phyloP scores from a whole-genome alignment of 768 basidiomycete genomes.

The Calvatia gigantea region DNA sequence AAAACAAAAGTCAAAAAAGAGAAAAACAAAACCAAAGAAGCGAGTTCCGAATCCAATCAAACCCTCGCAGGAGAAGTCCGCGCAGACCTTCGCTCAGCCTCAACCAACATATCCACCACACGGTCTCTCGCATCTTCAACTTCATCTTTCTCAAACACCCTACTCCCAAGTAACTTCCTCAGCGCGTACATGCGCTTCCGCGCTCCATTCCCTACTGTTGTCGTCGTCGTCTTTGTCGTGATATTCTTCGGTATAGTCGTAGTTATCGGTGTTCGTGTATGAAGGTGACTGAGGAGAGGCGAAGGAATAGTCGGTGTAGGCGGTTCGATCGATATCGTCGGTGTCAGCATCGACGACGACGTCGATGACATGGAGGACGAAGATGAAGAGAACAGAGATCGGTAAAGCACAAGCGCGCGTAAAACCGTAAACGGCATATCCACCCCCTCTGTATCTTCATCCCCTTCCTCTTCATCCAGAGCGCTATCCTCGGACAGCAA shows the following conservation, averaged over 20 bases:
- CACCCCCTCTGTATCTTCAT: slow-evolving; percentile 40
- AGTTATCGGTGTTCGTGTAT: neutral
- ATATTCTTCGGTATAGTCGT: neutral
- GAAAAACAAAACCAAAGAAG: neutral
- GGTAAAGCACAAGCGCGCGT: slow-evolving; percentile 55
- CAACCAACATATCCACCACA: slow-evolving; percentile 69
- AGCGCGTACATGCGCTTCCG: slow-evolving; percentile 41
- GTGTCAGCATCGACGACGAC: slow-evolving; percentile 29
- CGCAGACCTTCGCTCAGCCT: slow-evolving; percentile 31
- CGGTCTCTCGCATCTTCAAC: slow-evolving; percentile 75
- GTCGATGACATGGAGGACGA: slow-evolving; percentile 15
- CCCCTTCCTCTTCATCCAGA: slow-evolving; percentile 13
- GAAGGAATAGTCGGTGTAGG: slow-evolving; percentile 43
- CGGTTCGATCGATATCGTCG: slow-evolving; percentile 25
- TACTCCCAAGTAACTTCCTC: slow-evolving; percentile 50
- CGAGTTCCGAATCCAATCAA: neutral
- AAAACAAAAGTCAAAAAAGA: neutral
- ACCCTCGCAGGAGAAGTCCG: slow-evolving; percentile 19
- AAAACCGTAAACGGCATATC: slow-evolving; percentile 41
- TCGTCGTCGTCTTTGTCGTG: neutral
- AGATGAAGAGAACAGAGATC: slow-evolving; percentile 48
- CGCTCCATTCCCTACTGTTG: slow-evolving; percentile 15
- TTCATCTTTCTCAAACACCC: slow-evolving; percentile 36
- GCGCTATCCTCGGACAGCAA: neutral
- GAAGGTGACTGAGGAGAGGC: neutral